These are phyloP conservation scores for Phytophthora citrophthora DNA, from an alignment of 352 stramenopile genomes.

Conservation along the genomic window DNA sequence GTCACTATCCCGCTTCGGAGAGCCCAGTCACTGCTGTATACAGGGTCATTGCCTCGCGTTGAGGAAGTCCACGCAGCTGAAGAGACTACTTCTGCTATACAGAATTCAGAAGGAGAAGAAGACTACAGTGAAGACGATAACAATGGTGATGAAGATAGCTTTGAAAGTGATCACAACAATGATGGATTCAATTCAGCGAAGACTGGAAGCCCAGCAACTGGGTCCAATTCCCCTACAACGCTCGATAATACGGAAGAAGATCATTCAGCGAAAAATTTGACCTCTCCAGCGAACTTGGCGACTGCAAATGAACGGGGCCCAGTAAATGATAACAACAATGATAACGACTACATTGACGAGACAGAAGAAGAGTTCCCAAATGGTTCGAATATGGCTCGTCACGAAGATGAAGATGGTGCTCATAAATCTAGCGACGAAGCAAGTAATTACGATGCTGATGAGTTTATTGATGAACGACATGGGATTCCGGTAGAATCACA, in stretches of 20 bases:
- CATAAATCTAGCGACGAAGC: conserved; percentile 17
- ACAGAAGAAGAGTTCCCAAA: conserved; percentile 24
- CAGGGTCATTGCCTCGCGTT: conserved; percentile 39
- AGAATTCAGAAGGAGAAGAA: conserved; percentile 15
- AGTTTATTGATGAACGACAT: conserved; percentile 30
- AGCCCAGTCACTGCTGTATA: conserved; percentile 37
- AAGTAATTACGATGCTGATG: conserved; percentile 18
- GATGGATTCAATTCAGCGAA: background rate
- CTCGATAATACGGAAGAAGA: background rate
- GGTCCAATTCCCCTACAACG: background rate
- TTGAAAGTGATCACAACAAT: conserved; percentile 16
- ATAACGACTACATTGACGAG: conserved; percentile 27
- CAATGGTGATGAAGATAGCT: conserved; percentile 8
- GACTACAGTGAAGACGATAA: conserved; percentile 12
- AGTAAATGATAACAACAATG: background rate
- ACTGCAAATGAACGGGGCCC: background rate
- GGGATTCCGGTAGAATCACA: conserved; percentile 41
- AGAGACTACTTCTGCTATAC: background rate
- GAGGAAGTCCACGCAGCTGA: conserved; percentile 26
- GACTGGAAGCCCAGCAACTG: conserved; percentile 3
- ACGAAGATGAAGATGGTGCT: background rate
- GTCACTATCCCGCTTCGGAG: conserved; percentile 24
- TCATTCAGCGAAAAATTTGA: background rate
- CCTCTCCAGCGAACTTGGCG: background rate
- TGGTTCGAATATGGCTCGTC: conserved; percentile 10